These are phyloP conservation scores for Thuidium tamariscinum DNA, from an alignment of 225 moss, liverwort and hornwort genomes.

Conservation along the genomic window DNA sequence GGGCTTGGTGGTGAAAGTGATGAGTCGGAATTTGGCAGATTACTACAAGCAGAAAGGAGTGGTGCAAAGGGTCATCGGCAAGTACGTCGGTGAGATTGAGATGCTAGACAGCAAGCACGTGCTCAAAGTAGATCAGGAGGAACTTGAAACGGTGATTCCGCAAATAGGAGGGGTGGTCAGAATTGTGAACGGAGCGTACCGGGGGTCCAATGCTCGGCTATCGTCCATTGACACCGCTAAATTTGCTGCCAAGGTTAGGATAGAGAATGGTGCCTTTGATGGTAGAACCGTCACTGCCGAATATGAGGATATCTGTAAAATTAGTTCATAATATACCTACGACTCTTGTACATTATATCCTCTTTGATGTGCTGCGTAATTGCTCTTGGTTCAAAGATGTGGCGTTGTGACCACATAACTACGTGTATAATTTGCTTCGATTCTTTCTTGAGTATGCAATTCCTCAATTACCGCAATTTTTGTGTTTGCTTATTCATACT, in stretches of 20 bases:
- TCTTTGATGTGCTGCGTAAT: not conserved
- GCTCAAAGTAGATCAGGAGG: constrained; percentile 84
- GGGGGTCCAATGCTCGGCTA: constrained; percentile 55
- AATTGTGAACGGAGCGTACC: constrained; percentile 79
- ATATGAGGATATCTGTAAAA: constrained; percentile 81
- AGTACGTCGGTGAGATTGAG: constrained; percentile 75
- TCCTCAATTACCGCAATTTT: not conserved
- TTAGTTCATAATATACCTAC: not conserved
- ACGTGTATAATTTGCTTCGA: not conserved
- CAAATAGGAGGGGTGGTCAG: constrained; percentile 60
- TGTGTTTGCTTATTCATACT: not conserved
- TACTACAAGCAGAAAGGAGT: constrained; percentile 89
- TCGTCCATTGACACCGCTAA: constrained; percentile 56
- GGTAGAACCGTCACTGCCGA: constrained; percentile 60
- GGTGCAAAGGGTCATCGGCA: constrained; percentile 52
- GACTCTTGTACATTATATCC: constrained; percentile 6
- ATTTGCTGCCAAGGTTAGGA: constrained; percentile 55
- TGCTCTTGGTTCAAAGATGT: not conserved
- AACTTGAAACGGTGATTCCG: constrained; percentile 78
- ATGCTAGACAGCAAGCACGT: constrained; percentile 74
- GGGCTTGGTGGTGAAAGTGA: constrained; percentile 72
- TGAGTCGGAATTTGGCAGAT: constrained; percentile 61
- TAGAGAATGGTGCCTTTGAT: constrained; percentile 72
- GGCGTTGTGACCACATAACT: not conserved
- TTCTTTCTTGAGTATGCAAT: not conserved